Base-by-base conservation (phyloP, 2,329 filamentous ascomycete species). In the Fusarium subtropicale region DNA sequence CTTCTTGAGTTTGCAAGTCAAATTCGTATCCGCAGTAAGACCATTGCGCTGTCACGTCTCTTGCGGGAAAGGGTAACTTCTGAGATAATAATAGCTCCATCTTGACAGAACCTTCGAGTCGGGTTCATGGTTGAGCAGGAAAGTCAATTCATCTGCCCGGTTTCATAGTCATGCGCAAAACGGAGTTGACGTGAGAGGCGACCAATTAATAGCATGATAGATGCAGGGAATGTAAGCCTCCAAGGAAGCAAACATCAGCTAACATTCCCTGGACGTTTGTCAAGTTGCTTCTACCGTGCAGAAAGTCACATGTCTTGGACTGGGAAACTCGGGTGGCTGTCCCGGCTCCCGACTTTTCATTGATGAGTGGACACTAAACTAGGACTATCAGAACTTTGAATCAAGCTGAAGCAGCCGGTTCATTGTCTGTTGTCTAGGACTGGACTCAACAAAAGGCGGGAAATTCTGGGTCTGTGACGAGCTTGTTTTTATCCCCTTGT, bases 271-370 rank as follows among this genome's bases (percentile, higher is more conserved):
- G 56, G 20, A 45, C 39, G 66, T 54, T 56, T 54, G 36, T 28
- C 57, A 31, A 45, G 26, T 30, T 45, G 47, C 38, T 47, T 64
- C 45, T 44, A 53, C 60, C 55, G 33, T 48, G 42, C 24, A 62
- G 13, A 42, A 51, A 66, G 42, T 69, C 67, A 68, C 67, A 69
- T 69, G 67, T 45, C 59, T 64, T 56, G 42, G 36, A 42, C 47
- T 22, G 36, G 33, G 48, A 52, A 28, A 39, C 24, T 56, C 58
- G 61, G 70, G 70, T 72, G 70, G 71, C 71, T 73, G 68, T 68
- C 56, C 62, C 60, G 63, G 51, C 53, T 66, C 56, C 63, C 58
- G 66, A 59, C 55, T 45, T 63, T 62, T 69, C 52, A 53, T 41
- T 46, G 53, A 44, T 44, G 58, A 60, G 66, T 64, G 66, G 66